phyloP scores from a whole-genome alignment of 2,329 filamentous ascomycete species.

The Sporothrix phasma region DNA sequence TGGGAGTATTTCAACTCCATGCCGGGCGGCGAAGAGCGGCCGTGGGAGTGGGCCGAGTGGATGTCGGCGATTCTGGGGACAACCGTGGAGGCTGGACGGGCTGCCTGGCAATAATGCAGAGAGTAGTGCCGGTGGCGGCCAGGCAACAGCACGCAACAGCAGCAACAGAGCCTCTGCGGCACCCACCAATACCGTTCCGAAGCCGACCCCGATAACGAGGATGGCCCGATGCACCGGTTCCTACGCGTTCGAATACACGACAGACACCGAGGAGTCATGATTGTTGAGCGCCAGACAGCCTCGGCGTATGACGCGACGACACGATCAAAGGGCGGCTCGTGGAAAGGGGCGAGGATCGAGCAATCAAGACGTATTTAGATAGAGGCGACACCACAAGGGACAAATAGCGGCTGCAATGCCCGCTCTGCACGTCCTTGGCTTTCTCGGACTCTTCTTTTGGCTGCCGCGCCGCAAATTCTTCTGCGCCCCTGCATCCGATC shows the following conservation, averaged over 20 bases:
- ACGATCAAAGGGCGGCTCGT: too few relatives aligned
- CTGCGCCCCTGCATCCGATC: neutral
- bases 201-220: slow-evolving; percentile 22
- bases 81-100: slow-evolving; percentile 7
- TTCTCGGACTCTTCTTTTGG: neutral
- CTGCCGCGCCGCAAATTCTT: neutral
- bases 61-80: slow-evolving; percentile 40
- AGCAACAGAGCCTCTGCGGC: neutral
- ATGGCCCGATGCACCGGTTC: slow-evolving; percentile 21
- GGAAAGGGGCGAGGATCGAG: neutral
- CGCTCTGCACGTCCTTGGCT: too few relatives aligned
- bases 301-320: too few relatives aligned
- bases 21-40: slow-evolving; percentile 46
- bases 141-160: neutral
- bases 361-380: neutral
- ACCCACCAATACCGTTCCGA: slow-evolving; percentile 18
- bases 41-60: slow-evolving; percentile 64
- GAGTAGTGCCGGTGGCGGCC: neutral
- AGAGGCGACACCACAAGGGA: too few relatives aligned
- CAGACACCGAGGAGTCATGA: slow-evolving; percentile 20
- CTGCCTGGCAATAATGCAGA: neutral
- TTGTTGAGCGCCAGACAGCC: neutral
- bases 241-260: slow-evolving; percentile 25
- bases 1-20: slow-evolving; percentile 78
- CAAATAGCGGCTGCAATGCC: too few relatives aligned